Evolutionary conservation across 768 basidiomycete genomes (phyloP), one percentile per base, ranked within the genome.

Genomic region (Lactifluus pinguis): DNA sequence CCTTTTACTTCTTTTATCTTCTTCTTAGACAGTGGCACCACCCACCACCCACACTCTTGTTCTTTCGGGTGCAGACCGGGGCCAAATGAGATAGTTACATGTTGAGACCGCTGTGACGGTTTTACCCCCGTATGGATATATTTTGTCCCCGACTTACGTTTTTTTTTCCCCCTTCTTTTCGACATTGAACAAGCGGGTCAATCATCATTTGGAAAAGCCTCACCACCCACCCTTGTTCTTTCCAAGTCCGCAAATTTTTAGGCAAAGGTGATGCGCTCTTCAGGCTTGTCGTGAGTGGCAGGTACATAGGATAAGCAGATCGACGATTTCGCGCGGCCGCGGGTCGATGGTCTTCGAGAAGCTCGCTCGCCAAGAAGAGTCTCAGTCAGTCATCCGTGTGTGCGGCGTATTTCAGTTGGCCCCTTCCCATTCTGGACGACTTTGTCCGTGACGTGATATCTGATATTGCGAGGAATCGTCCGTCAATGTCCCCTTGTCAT

Each of bases 111-210:
- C 25, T 25, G 2, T 25, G n/a, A 25, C 36, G 19, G 54, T 29
- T 13, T 10, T 57, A 58, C 51, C 61, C 55, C 61, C 57, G 50
- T 53, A 62, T 49, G 52, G 61, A 29, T 62, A 62, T 62, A 62
- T 62, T 62, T 50, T 14, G 34, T 56, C 44, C 54, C 13, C 32
- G 32, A 7, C 15, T 62, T 62, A 62, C 61, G 61, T 62, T 29
- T 59, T 25, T 25, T 25, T 25, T 25, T 2, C 25, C 25, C 25
- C 25, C 25, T 25, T 25, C 25, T 52, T 45, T 29, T 47, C 21
- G 25, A 34, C 30, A 38, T 41, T 9, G 48, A 29, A 19, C 50
- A 47, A 47, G 47, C 56, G 32, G 29, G 39, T 50, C 55, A 38
- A 57, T 57, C 55, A 57, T 57, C 55, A 30, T 34, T 21, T 14